These are phyloP conservation scores for Amylocarpus encephaloides DNA, from an alignment of 2,329 filamentous ascomycete genomes.

Conservation along the genomic window DNA sequence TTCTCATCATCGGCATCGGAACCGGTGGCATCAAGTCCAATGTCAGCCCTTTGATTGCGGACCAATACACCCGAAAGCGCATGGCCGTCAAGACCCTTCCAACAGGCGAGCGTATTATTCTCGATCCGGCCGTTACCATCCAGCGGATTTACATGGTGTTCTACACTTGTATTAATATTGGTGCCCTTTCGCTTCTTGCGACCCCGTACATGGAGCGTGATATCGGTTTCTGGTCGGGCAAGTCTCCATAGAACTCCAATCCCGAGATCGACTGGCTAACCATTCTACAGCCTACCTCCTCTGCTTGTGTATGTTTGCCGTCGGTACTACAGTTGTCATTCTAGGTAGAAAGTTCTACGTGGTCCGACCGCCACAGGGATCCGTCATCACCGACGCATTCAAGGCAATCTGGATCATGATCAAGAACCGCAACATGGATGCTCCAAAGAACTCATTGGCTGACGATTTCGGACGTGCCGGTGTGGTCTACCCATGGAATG, in stretches of 20 bases:
- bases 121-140: slow-evolving; percentile 52
- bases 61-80: slow-evolving; percentile 43
- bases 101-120: slow-evolving; percentile 51
- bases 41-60: slow-evolving; percentile 55
- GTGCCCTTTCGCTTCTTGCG: slow-evolving; percentile 42
- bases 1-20: slow-evolving; percentile 40
- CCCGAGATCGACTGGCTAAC: neutral
- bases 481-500: slow-evolving; percentile 31
- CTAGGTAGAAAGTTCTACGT: slow-evolving; percentile 52
- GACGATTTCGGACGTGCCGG: slow-evolving; percentile 37
- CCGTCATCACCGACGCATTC: slow-evolving; percentile 60
- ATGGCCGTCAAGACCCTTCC: slow-evolving; percentile 42
- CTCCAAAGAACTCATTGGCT: slow-evolving; percentile 57
- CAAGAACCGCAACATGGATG: slow-evolving; percentile 44
- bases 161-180: slow-evolving; percentile 65
- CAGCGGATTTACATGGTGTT: slow-evolving; percentile 43
- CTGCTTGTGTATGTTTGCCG: slow-evolving; percentile 46
- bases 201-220: slow-evolving; percentile 38
- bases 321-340: slow-evolving; percentile 45
- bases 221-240: slow-evolving; percentile 43
- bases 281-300: slow-evolving; percentile 30
- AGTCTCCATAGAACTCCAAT: neutral
- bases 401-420: slow-evolving; percentile 51
- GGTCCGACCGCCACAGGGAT: slow-evolving; percentile 50
- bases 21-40: slow-evolving; percentile 58